Evolutionary conservation across 176 grass and related monocot genomes (phyloP), one percentile per base, ranked within the genome.

Genomic region (Triticum aestivum): DNA sequence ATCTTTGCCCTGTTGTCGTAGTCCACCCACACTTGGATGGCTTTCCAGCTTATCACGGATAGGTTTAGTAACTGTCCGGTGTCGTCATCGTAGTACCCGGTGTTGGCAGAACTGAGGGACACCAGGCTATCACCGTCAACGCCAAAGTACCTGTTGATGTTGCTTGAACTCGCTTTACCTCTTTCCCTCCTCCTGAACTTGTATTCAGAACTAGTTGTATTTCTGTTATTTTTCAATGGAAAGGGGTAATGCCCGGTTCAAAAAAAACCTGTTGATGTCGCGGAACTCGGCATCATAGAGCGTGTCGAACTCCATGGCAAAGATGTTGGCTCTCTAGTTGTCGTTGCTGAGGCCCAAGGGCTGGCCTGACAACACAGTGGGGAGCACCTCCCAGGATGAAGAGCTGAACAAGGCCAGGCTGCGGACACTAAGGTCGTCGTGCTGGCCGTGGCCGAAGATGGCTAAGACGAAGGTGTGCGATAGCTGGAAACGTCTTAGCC

Each of bases 361-460:
- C 6, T 59, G 56, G 56, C 56, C 7, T 21, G 15, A 0, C 56
- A 59, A 21, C 56, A 6, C 56, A 5, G 56, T n/a, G 18, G 56
- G 3, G 20, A 59, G 20, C 20, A 54, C 51, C 51, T 61, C 7
- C 20, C 7, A 20, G 20, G 7, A 21, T 2, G 17, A 1, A 14
- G 58, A 21, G 20, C n/a, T 2, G 58, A 61, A 8, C 9, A 61
- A 61, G 20, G 5, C 51, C 51, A 54, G 13, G 2, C 0, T 15
- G 0, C 13, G 12, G 13, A 49, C 12, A 4, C 12, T 49, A 49
- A 49, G 12, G 45, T 18, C 15, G 15, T 52, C 21, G 8, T 87
- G 37, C 51, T 6, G 51, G 9, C 91, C 91, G 23, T 87, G n/a
- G 13, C 85, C 65, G 29, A 6, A 51, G 56, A 93, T 88, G 77